These are phyloP conservation scores for Podila horticola DNA, from an alignment of 192 early-diverging fungal genomes.

Conservation along the genomic window DNA sequence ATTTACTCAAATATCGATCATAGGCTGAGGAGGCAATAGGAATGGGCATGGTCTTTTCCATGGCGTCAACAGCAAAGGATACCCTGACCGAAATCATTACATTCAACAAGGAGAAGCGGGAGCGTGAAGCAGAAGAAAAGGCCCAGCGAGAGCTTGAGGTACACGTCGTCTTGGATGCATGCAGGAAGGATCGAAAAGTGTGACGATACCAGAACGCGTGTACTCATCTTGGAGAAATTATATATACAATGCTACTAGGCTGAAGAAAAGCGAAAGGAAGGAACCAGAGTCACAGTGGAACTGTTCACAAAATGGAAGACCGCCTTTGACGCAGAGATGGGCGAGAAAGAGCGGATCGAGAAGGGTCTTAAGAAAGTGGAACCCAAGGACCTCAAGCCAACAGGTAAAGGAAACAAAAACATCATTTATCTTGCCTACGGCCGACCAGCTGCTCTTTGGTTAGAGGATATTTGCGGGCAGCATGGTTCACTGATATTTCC, in stretches of 20 bases:
- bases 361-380: constrained; percentile 56
- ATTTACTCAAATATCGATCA: not conserved
- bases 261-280: constrained; percentile 80
- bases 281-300: constrained; percentile 85
- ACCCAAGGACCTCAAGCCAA: constrained; percentile 56
- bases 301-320: constrained; percentile 84
- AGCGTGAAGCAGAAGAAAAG: constrained; percentile 58
- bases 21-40: constrained; percentile 81
- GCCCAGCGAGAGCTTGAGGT: constrained; percentile 73
- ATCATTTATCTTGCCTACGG: not conserved
- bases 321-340: constrained; percentile 80
- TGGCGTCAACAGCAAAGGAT: constrained; percentile 84
- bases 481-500: not conserved
- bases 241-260: constrained; percentile 48
- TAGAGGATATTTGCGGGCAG: too few species aligned
- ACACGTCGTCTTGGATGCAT: not conserved
- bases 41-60: constrained; percentile 93
- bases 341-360: constrained; percentile 57
- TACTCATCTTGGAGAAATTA: not conserved
- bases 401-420: constrained; percentile 29
- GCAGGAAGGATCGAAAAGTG: too few species aligned
- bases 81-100: constrained; percentile 67
- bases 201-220: too few species aligned
- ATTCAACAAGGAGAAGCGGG: constrained; percentile 61
- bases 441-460: too few species aligned